Percentiles rank a stretch among this genome's conserved stretches.
phyloP scores from a whole-genome alignment of 202 grass and related monocot species.

The Eragrostis tef region DNA sequence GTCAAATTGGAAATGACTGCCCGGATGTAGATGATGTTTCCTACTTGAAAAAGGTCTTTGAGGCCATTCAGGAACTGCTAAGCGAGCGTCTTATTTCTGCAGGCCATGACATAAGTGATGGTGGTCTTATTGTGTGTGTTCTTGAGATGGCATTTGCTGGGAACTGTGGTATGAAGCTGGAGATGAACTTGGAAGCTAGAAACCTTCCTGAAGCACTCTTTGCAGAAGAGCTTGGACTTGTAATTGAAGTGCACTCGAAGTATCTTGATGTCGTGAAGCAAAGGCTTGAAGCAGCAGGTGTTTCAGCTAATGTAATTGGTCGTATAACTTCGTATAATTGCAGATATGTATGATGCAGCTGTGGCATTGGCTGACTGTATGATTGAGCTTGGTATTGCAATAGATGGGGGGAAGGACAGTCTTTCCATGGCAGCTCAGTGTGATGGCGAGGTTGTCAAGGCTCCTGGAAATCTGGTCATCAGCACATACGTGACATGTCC shows the following conservation, averaged over 20 bases:
- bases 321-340: no score
- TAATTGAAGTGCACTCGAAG: constrained; percentile 64
- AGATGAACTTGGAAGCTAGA: constrained; percentile 60
- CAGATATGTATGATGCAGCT: constrained; percentile 88
- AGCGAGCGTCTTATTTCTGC: constrained; percentile 73
- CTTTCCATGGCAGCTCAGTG: constrained; percentile 93
- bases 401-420: constrained; percentile 95
- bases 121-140: constrained; percentile 75
- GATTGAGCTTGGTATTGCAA: constrained; percentile 91
- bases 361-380: constrained; percentile 80
- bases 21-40: constrained; percentile 80
- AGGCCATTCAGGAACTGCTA: constrained; percentile 74
- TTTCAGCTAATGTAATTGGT: constrained; percentile 71
- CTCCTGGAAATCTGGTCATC: constrained; percentile 91
- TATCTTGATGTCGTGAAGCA: constrained; percentile 57
- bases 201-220: constrained; percentile 72
- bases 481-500: constrained; percentile 88
- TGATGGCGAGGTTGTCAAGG: constrained; percentile 78
- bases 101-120: constrained; percentile 90
- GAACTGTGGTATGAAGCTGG: constrained; percentile 73
- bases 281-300: constrained; percentile 66
- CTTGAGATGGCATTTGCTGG: constrained; percentile 96
- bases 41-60: constrained; percentile 79
- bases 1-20: constrained; percentile 88
- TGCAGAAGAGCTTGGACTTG: constrained; percentile 83